Base-by-base conservation (phyloP, 345 rosid species). In the Lumnitzera littorea region DNA sequence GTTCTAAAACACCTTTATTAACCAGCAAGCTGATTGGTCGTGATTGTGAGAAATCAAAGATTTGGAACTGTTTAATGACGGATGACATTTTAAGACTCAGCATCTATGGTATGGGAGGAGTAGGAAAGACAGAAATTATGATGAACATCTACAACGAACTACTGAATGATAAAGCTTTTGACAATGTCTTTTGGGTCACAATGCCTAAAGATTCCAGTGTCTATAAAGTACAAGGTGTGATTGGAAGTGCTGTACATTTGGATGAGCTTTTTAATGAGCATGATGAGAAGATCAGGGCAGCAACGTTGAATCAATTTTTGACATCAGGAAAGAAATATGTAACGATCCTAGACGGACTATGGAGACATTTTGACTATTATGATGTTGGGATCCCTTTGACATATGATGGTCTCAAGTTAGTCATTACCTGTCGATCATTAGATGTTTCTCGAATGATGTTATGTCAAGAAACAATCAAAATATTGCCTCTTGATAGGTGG, bases 51-150 rank as follows among this genome's bases (percentile, higher is more conserved):
- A 31, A 0, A 3, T 24, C 24, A 56, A 13, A 56, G 47, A 56
- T 46, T 10, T 31, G 24, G 0, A 31, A 47, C 47, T 47, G 4
- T 9, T 46, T 2, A 4, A 3, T 31, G n/a, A 0, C 13, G n/a
- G 0, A 25, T 48, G 12, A 1, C 20, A 48, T 47, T 3, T 25
- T 50, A 25, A 3, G 54, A 48, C 0, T 60, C 0, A 16, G 54
- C 0, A 27, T 60, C 5, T 48, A 60, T 0, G n/a, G 46, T 23
- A 60, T 60, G 63, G 63, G 53, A 1, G 46, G 63, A 31, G 54
- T 49, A 0, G 54, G 62, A 2, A 60, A 60, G n/a, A 60, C 62
- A 16, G 27, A 36, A 11, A 60, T 46, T 20, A 60, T 25, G 63
- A n/a, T 20, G 36, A 36, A 60, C 1, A 0, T 60, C 0, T 50